Percentiles rank a stretch among this genome's conserved stretches.
Conservation (phyloP, 768 basidiomycete species). For the Hortiboletus campestris region DNA sequence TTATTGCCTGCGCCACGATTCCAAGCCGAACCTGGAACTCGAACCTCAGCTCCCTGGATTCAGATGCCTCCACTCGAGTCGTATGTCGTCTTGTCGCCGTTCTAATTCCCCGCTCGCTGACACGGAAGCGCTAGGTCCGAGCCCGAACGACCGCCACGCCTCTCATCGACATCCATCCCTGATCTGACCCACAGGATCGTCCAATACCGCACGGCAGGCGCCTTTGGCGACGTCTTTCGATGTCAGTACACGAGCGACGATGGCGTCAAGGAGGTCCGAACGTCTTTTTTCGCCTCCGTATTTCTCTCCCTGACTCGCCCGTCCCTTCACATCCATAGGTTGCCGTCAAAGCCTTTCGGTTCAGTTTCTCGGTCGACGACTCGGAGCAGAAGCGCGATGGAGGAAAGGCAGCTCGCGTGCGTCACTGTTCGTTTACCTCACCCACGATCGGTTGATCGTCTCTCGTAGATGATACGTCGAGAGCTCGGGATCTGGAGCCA, state of each 20-base stretch:
- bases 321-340: not conserved
- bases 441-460: not conserved
- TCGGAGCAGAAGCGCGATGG: not conserved
- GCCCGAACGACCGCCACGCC: not conserved
- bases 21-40: not conserved
- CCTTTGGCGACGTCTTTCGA: constrained; percentile 7
- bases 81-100: not conserved
- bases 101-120: too few species aligned
- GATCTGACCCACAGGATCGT: not conserved
- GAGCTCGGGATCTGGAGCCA: constrained; percentile 9
- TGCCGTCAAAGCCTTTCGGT: constrained; percentile 7
- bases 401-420: not conserved
- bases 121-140: not conserved
- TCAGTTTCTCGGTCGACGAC: constrained; percentile 6
- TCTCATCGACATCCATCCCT: not conserved
- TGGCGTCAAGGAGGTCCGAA: not conserved
- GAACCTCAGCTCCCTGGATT: too few species aligned
- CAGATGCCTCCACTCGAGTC: not conserved
- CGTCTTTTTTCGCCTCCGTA: not conserved
- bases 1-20: not conserved
- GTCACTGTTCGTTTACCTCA: not conserved
- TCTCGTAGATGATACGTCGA: constrained; percentile 1
- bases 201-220: constrained; percentile 1
- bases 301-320: not conserved
- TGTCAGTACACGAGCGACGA: not conserved